Conservation (phyloP, 495 filamentous ascomycete genomes). For the Aspergillus ellipticus region DNA sequence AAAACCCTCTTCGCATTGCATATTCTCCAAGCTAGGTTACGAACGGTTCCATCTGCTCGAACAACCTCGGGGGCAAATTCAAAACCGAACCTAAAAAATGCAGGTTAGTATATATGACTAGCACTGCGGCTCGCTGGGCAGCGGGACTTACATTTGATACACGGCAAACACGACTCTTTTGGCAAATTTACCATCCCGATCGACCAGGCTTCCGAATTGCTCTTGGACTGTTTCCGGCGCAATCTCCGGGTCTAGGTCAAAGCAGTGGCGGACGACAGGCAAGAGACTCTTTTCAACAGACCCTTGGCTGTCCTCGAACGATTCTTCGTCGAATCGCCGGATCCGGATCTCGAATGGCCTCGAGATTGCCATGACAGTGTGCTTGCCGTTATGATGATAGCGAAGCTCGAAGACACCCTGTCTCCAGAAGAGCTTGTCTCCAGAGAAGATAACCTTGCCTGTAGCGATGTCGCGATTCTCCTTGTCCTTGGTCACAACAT, state of each 20-base stretch:
- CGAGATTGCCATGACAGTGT: conserved; percentile 95
- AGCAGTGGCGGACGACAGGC: conserved; percentile 82
- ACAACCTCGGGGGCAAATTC: conserved; percentile 94
- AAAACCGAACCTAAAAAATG: conserved; percentile 72
- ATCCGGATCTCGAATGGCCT: conserved; percentile 89
- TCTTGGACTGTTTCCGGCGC: conserved; percentile 79
- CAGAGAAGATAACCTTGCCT: conserved; percentile 84
- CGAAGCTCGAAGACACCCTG: conserved; percentile 94
- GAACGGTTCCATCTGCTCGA: conserved; percentile 85
- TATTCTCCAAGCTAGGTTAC: conserved; percentile 89
- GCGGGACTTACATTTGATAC: conserved; percentile 67
- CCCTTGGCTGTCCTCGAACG: conserved; percentile 41
- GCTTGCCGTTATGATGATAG: conserved; percentile 91
- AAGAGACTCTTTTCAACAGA: conserved; percentile 74
- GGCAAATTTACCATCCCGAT: conserved; percentile 83
- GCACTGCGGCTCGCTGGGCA: neutral
- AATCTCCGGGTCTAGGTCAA: conserved; percentile 88
- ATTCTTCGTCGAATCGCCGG: conserved; percentile 66
- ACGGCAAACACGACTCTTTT: conserved; percentile 89
- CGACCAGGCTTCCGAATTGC: conserved; percentile 74
- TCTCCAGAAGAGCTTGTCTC: conserved; percentile 96
- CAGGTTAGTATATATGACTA: neutral
- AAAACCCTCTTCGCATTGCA: conserved; percentile 93
- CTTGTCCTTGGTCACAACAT: conserved; percentile 52
- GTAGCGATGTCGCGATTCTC: conserved; percentile 35